phyloP scores from a whole-genome alignment of 2,329 filamentous ascomycete genomes.

The Cladophialophora psammophila region DNA sequence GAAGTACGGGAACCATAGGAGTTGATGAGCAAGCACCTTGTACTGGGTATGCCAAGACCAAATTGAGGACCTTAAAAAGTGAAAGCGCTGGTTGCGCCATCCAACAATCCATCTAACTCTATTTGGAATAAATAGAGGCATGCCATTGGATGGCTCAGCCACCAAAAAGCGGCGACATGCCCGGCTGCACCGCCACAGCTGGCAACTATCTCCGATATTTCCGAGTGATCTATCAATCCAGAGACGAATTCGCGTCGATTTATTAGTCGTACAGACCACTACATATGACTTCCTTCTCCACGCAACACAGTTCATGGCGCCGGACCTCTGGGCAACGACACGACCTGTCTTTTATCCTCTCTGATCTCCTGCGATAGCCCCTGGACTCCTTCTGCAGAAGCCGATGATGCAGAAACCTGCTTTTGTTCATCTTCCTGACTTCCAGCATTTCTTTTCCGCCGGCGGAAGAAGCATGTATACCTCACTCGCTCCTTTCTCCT shows the following conservation, averaged over 20 bases:
- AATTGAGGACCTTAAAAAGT: conserved; percentile 21
- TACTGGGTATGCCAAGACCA: conserved; percentile 16
- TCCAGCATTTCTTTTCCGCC: not conserved
- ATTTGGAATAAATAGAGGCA: not conserved
- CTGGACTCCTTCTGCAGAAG: not conserved
- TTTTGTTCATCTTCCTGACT: not conserved
- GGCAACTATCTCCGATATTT: not conserved
- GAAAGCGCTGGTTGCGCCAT: not conserved
- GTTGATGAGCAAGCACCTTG: not conserved
- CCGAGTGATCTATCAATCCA: not conserved
- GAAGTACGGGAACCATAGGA: too few species aligned
- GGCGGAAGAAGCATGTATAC: not conserved
- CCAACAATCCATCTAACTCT: not conserved
- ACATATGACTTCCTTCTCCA: not conserved
- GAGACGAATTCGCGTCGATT: not conserved
- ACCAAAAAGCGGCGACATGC: not conserved
- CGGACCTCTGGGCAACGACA: not conserved
- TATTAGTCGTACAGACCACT: not conserved
- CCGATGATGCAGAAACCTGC: not conserved
- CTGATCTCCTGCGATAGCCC: not conserved
- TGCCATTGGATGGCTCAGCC: not conserved
- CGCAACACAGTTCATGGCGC: not conserved
- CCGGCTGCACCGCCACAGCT: not conserved
- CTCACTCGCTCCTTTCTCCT: not conserved
- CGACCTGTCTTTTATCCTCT: not conserved